phyloP scores from a whole-genome alignment of 164 flowering plant genomes.

The Kingdonia uniflora region DNA sequence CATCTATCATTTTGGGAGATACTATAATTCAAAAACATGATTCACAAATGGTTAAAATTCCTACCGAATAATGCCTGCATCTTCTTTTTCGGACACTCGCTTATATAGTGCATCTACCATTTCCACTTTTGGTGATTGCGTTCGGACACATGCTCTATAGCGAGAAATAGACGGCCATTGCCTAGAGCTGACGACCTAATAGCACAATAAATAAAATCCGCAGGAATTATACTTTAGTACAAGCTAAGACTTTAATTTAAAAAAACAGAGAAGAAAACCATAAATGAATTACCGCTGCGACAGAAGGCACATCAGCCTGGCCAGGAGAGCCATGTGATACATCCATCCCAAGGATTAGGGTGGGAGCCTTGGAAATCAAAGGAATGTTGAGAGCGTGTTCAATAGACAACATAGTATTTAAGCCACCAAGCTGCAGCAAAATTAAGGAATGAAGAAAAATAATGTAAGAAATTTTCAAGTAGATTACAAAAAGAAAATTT shows the following conservation, averaged over 20 bases:
- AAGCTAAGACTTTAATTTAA: too few relatives aligned
- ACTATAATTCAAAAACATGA: too few relatives aligned
- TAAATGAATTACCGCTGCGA: constrained; percentile 64
- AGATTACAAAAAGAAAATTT: too few relatives aligned
- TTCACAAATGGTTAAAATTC: background rate
- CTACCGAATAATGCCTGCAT: constrained; percentile 63
- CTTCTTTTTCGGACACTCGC: constrained; percentile 36
- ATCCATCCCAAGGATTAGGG: constrained; percentile 89
- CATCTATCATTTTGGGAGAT: too few relatives aligned
- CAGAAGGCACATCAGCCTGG: constrained; percentile 78
- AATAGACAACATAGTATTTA: constrained; percentile 50
- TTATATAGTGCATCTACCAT: constrained; percentile 65
- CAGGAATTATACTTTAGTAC: background rate
- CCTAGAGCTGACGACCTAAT: constrained; percentile 83
- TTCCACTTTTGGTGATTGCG: constrained; percentile 80
- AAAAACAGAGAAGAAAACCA: background rate
- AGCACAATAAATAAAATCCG: background rate
- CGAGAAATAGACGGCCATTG: constrained; percentile 80
- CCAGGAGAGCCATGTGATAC: constrained; percentile 97
- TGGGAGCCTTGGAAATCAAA: constrained; percentile 49
- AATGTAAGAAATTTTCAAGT: too few relatives aligned
- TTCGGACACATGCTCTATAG: constrained; percentile 78
- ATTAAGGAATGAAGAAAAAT: too few relatives aligned
- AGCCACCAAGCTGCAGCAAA: constrained; percentile 67
- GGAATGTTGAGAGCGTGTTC: constrained; percentile 51